Evolutionary conservation across 1,139 yeast species (phyloP).

Genomic region (Lodderomyces pseudojiufengensis): DNA sequence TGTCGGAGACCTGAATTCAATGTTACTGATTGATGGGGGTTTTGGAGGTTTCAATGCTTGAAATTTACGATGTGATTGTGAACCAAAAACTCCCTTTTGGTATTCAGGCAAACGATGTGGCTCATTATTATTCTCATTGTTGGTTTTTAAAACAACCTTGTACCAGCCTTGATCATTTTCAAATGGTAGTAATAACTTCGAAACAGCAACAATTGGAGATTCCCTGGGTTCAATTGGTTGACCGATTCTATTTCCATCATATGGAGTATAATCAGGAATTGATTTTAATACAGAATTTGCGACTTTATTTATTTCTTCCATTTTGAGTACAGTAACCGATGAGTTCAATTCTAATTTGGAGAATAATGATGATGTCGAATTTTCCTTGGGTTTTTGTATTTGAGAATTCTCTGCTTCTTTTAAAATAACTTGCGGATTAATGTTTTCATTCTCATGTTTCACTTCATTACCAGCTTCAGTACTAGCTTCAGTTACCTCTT

Average conservation of each 20-base stretch:
- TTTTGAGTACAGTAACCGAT: conserved; percentile 53
- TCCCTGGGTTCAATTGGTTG: conserved; percentile 24
- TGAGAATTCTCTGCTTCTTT: background rate
- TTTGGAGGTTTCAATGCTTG: conserved; percentile 74
- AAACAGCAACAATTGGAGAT: conserved; percentile 35
- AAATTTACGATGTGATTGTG: conserved; percentile 56
- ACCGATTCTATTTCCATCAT: conserved; percentile 26
- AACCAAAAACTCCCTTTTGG: conserved; percentile 59
- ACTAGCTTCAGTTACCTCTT: too few relatives aligned
- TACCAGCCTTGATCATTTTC: conserved; percentile 64
- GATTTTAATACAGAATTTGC: conserved; percentile 55
- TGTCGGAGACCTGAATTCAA: conserved; percentile 83
- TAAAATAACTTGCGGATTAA: background rate
- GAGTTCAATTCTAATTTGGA: conserved; percentile 21
- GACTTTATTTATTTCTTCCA: conserved; percentile 49
- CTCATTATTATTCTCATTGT: conserved; percentile 16
- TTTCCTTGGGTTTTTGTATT: background rate
- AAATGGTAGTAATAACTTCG: conserved; percentile 58
- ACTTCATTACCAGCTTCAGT: too few relatives aligned
- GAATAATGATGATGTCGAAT: background rate
- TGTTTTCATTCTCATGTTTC: too few relatives aligned
- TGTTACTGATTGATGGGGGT: conserved; percentile 78
- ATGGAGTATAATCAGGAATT: conserved; percentile 53
- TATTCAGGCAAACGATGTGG: conserved; percentile 32
- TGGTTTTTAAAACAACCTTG: conserved; percentile 54